Percentiles rank a stretch among this genome's conserved stretches.
Evolutionary conservation across 164 flowering plant species (phyloP).

Genomic region (Aristolochia contorta): DNA sequence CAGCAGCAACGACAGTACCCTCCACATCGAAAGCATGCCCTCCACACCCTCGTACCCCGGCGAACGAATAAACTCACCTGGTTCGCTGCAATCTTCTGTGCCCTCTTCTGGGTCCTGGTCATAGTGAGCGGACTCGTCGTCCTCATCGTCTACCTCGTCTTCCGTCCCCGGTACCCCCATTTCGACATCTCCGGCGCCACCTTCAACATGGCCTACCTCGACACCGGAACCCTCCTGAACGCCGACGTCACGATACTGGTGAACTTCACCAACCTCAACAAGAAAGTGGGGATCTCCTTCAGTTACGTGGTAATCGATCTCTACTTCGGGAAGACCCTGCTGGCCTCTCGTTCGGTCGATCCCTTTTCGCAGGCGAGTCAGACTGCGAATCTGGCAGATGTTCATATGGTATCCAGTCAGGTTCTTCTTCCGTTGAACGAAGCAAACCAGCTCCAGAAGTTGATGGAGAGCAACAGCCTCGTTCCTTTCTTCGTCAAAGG

Average conservation of each 20-base stretch:
- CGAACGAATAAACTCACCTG: slow-evolving; percentile 33
- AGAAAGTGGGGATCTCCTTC: slow-evolving; percentile 52
- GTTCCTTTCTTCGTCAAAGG: slow-evolving; percentile 33
- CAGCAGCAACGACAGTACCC: neutral
- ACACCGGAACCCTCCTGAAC: slow-evolving; percentile 59
- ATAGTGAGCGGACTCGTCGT: slow-evolving; percentile 51
- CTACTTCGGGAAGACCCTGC: slow-evolving; percentile 33
- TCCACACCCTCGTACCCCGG: neutral
- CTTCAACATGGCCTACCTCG: slow-evolving; percentile 69
- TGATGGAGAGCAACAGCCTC: slow-evolving; percentile 24
- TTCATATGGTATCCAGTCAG: slow-evolving; percentile 56
- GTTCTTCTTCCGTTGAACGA: slow-evolving; percentile 32
- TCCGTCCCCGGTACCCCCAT: slow-evolving; percentile 49
- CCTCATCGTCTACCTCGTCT: slow-evolving; percentile 59
- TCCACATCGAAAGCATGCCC: neutral
- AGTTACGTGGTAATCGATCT: slow-evolving; percentile 34
- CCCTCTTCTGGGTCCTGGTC: slow-evolving; percentile 42
- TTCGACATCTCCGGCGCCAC: slow-evolving; percentile 47
- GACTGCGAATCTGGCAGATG: slow-evolving; percentile 20
- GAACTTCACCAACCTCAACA: slow-evolving; percentile 73
- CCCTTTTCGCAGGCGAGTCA: slow-evolving; percentile 33
- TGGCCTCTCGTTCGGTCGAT: slow-evolving; percentile 39
- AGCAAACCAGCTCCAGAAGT: slow-evolving; percentile 19
- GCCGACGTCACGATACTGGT: slow-evolving; percentile 52
- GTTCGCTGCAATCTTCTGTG: slow-evolving; percentile 45